Evolutionary conservation across 2,329 filamentous ascomycete species (phyloP).

Genomic region (Phialocephala subalpina): DNA sequence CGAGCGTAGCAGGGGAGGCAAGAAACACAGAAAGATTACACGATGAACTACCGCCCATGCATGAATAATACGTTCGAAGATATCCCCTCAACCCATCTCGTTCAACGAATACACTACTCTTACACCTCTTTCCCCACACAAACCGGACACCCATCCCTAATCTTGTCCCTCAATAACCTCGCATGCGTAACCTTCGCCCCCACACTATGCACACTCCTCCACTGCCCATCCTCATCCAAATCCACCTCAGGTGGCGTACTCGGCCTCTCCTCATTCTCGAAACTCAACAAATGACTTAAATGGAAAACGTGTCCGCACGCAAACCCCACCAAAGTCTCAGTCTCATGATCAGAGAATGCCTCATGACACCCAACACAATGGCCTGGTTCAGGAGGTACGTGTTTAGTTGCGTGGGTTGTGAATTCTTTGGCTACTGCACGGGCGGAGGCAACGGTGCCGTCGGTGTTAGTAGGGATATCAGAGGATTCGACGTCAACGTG

Average conservation of each 20-base stretch:
- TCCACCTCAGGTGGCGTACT: conserved; percentile 48
- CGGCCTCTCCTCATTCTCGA: conserved; percentile 43
- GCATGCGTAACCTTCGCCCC: conserved; percentile 90
- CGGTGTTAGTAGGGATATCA: conserved; percentile 45
- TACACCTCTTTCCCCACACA: conserved; percentile 47
- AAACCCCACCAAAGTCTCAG: conserved; percentile 80
- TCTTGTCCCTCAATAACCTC: conserved; percentile 75
- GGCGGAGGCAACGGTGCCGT: conserved; percentile 20
- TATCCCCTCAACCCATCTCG: background rate
- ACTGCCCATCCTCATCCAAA: conserved; percentile 54
- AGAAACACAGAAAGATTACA: too few species aligned
- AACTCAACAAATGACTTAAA: conserved; percentile 72
- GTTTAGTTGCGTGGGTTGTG: conserved; percentile 16
- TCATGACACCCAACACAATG: conserved; percentile 67
- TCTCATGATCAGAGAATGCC: conserved; percentile 67
- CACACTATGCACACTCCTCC: conserved; percentile 67
- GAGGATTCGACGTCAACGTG: conserved; percentile 54
- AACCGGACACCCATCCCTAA: conserved; percentile 70
- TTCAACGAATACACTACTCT: background rate
- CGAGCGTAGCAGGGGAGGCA: too few species aligned
- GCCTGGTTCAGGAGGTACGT: conserved; percentile 52
- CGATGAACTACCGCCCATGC: background rate
- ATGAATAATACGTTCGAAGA: conserved; percentile 2
- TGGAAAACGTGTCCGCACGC: conserved; percentile 86
- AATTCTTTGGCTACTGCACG: conserved; percentile 31